Base-by-base conservation (phyloP, 2,329 filamentous ascomycete genomes). In the Scolecobasidium constrictum region DNA sequence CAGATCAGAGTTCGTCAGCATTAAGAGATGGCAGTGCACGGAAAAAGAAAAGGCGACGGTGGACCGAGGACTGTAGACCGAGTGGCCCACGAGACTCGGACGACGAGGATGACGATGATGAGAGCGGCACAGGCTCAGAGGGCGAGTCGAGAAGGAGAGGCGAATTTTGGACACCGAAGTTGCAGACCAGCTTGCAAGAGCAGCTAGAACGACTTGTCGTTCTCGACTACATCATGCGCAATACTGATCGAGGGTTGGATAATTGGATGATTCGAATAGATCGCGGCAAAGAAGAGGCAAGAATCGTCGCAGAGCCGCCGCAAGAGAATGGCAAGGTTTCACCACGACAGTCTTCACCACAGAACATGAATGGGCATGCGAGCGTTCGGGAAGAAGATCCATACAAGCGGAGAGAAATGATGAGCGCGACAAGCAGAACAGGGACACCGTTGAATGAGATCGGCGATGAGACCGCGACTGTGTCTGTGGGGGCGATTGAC, bases 191-290 rank as follows among this genome's bases (percentile, higher is more conserved):
- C 0, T 94, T 98, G 58, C 73, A 92, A 28, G 92, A 98, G 61
- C 85, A 96, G 64, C 72, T 98, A 38, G 92, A 98, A 65, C 96
- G 95, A 62, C 71, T 98, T 5, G 93, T 98, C 17, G 94, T 98
- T 54, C 64, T 98, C 50, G 92, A 98, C 63, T 98, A 98, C 59
- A 94, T 98, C 49, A 98, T 98, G 92, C 78, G 92, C 45, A 98
- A 98, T 57, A 98, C 92, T 2, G 92, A 98, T 60, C 77, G 92
- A 63, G 92, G 92, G 2, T 69, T 95, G 44, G 92, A 98, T 60
- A 98, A 98, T 54, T 98, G 92, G 92, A 98, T 98, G 92, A 87
- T 98, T 57, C 92, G 86, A 61, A 85, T 98, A 22, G 88, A 98
- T 60, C 86, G 80, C 72, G 76, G 86, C 52, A 79, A 75, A 3